A percentile compares a stretch with the other conserved stretches of the same genome.
These are phyloP conservation scores for Coix lacrymajobi DNA, from an alignment of 176 grass and related monocot genomes.

Conservation along the genomic window DNA sequence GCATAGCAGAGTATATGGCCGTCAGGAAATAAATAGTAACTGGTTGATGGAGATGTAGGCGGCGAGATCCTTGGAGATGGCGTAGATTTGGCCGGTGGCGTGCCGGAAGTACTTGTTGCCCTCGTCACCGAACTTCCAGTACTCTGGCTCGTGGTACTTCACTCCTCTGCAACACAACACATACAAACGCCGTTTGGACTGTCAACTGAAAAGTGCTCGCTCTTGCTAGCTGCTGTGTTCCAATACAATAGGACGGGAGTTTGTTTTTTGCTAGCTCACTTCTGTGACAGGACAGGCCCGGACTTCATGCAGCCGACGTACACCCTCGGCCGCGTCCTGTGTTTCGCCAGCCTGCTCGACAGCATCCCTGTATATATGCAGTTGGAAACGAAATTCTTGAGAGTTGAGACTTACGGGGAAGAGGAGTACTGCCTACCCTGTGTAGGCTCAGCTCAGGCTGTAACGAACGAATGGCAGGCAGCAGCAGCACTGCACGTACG, in stretches of 20 bases:
- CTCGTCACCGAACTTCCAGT: constrained; percentile 93
- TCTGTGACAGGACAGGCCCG: constrained; percentile 72
- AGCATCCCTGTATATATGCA: constrained; percentile 49
- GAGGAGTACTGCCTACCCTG: not conserved
- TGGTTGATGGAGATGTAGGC: constrained; percentile 82
- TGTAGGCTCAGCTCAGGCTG: too few species aligned
- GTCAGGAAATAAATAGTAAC: not conserved
- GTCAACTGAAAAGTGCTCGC: not conserved
- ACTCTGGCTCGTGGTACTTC: constrained; percentile 96
- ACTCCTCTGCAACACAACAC: constrained; percentile 42
- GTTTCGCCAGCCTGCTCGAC: constrained; percentile 41
- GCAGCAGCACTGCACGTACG: not conserved
- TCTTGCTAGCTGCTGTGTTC: too few species aligned
- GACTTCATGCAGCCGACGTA: constrained; percentile 99
- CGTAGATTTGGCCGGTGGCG: constrained; percentile 93
- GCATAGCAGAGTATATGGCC: too few species aligned
- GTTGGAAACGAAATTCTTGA: not conserved
- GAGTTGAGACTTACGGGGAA: not conserved
- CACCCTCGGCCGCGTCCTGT: constrained; percentile 59
- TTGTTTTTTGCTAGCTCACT: constrained; percentile 35
- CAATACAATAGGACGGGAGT: not conserved
- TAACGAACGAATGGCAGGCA: not conserved
- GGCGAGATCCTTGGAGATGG: constrained; percentile 90
- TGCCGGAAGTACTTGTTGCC: constrained; percentile 95
- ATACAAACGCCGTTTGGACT: too few species aligned